Conservation (phyloP, 768 basidiomycete species). For the Candolleomyces efflorescens region DNA sequence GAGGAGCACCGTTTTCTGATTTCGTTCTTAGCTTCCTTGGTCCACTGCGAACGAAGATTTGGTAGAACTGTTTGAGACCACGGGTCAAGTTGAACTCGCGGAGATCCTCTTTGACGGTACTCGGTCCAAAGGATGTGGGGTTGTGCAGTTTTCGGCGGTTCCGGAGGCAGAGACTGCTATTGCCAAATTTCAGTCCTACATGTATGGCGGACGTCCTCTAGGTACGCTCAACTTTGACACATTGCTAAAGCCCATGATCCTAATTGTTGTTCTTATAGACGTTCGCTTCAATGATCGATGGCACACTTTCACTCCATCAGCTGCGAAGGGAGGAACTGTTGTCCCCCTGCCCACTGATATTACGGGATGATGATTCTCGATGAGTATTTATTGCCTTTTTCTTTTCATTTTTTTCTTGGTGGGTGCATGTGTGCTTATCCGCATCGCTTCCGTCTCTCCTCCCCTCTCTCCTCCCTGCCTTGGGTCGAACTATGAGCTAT, state of each 20-base stretch:
- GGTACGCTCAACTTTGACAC: slow-evolving; percentile 37
- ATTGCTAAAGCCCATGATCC: neutral
- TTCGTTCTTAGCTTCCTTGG: slow-evolving; percentile 76
- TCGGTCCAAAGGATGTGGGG: slow-evolving; percentile 91
- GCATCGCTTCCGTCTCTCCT: no score
- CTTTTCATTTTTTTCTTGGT: neutral
- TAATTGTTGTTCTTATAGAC: slow-evolving; percentile 37
- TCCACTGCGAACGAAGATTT: slow-evolving; percentile 98
- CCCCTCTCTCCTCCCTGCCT: no score
- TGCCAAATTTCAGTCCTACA: slow-evolving; percentile 93
- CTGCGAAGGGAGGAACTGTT: slow-evolving; percentile 83
- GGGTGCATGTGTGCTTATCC: no score
- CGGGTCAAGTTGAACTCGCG: slow-evolving; percentile 89
- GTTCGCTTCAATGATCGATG: slow-evolving; percentile 95
- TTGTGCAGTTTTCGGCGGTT: slow-evolving; percentile 90
- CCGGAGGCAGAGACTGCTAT: slow-evolving; percentile 93
- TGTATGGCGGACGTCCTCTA: slow-evolving; percentile 89
- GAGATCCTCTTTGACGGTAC: slow-evolving; percentile 93
- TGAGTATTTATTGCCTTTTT: neutral
- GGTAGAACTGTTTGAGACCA: slow-evolving; percentile 97
- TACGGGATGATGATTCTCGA: slow-evolving; percentile 9
- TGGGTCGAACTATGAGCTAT: no score
- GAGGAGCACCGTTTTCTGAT: neutral
- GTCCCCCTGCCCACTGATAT: slow-evolving; percentile 61
- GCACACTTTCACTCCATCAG: slow-evolving; percentile 88